Percentiles rank a stretch among this genome's conserved stretches.
phyloP scores from a whole-genome alignment of 805 yeast species.

The Lachancea sp. region DNA sequence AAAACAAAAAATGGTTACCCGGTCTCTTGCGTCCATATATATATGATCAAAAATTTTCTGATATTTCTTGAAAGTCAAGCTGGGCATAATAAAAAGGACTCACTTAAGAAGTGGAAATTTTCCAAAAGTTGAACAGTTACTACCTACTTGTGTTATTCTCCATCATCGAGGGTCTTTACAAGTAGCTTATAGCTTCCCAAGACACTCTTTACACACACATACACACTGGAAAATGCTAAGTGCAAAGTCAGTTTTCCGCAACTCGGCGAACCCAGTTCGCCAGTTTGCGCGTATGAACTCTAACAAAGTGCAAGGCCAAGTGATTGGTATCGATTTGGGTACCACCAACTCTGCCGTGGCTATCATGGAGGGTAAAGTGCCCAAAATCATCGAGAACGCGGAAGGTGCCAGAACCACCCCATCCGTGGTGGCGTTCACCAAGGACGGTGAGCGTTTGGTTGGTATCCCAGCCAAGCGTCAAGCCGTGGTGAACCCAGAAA shows the following conservation, averaged over 20 bases:
- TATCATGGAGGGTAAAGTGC: constrained; percentile 60
- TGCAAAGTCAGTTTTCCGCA: constrained; percentile 10
- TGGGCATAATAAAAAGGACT: too few relatives aligned
- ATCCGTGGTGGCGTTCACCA: constrained; percentile 89
- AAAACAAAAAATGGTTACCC: neutral
- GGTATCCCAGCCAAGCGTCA: constrained; percentile 96
- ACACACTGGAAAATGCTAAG: constrained; percentile 3
- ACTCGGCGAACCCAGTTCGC: constrained; percentile 9
- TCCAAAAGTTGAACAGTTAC: too few relatives aligned
- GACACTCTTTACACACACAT: too few relatives aligned
- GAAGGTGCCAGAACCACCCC: constrained; percentile 88
- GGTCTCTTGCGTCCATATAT: neutral
- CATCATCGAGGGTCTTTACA: neutral
- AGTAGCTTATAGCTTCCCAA: neutral
- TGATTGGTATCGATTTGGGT: constrained; percentile 80
- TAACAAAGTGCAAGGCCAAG: constrained; percentile 37
- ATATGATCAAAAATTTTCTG: neutral
- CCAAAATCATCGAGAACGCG: constrained; percentile 71
- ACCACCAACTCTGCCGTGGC: constrained; percentile 89
- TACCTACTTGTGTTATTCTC: too few relatives aligned
- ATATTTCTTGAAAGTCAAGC: too few relatives aligned
- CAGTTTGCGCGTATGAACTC: constrained; percentile 32
- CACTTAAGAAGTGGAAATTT: too few relatives aligned
- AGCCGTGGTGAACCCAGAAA: constrained; percentile 89
- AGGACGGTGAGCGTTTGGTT: constrained; percentile 84